phyloP scores from a whole-genome alignment of 208 protist species.

The Plasmodiophora brassicae region DNA sequence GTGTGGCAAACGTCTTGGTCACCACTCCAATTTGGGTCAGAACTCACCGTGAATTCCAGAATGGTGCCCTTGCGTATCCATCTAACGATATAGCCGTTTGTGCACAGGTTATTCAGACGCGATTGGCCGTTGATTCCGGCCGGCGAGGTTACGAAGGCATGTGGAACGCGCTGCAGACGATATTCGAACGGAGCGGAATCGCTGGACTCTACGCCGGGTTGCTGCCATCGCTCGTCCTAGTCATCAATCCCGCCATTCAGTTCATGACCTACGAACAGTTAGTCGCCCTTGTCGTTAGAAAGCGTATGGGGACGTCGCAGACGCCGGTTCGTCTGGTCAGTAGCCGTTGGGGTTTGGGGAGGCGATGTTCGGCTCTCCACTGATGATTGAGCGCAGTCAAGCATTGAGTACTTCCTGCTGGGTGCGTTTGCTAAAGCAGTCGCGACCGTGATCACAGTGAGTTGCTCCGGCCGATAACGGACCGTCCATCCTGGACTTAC shows the following conservation, averaged over 20 bases:
- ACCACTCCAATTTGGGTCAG: not conserved
- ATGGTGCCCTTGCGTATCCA: not conserved
- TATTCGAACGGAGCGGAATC: not conserved
- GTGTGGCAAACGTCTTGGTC: not conserved
- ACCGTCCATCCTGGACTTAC: not conserved
- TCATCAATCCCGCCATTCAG: not conserved
- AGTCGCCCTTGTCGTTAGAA: not conserved
- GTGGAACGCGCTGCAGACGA: not conserved
- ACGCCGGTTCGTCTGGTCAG: no score
- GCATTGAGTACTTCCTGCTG: not conserved
- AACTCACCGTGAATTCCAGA: not conserved
- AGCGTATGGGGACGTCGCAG: not conserved
- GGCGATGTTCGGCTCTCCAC: not conserved
- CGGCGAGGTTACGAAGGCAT: not conserved
- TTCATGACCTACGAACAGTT: slow-evolving; percentile 15
- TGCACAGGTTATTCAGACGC: not conserved
- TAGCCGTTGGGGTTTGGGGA: not conserved
- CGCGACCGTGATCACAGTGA: not conserved
- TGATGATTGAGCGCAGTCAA: not conserved
- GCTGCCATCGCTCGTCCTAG: not conserved
- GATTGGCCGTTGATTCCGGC: not conserved
- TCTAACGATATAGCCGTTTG: no score
- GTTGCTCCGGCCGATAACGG: not conserved
- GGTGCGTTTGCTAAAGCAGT: not conserved
- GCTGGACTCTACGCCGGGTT: not conserved